phyloP scores from a whole-genome alignment of 306 rosid species.

The Begonia masoniana region DNA sequence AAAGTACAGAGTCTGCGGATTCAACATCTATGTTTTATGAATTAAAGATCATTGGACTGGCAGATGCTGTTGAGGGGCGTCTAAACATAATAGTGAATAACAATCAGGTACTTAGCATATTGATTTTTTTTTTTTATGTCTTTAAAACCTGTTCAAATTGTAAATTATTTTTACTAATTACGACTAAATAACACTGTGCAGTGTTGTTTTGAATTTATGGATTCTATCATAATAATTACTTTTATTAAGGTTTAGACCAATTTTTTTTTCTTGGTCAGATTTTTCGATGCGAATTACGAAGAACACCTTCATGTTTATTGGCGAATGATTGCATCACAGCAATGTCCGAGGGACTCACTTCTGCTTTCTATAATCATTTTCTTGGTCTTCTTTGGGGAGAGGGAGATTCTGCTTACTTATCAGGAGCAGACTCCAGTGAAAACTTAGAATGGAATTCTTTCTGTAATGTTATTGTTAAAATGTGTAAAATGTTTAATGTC shows the following conservation, averaged over 20 bases:
- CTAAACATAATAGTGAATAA: slow-evolving; percentile 60
- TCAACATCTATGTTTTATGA: slow-evolving; percentile 39
- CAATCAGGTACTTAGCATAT: slow-evolving; percentile 44
- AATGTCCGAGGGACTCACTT: slow-evolving; percentile 73
- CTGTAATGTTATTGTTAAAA: slow-evolving; percentile 45
- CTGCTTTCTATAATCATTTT: slow-evolving; percentile 56
- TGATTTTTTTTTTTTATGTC: background rate
- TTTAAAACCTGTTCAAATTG: background rate
- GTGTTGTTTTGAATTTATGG: background rate
- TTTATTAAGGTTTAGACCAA: slow-evolving; percentile 1
- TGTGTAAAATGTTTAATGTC: slow-evolving; percentile 34
- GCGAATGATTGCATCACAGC: slow-evolving; percentile 83
- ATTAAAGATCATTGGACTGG: slow-evolving; percentile 59
- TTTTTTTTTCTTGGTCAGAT: slow-evolving; percentile 37
- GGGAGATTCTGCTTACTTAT: slow-evolving; percentile 41
- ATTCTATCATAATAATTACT: slow-evolving; percentile 5
- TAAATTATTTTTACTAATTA: background rate
- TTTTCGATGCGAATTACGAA: slow-evolving; percentile 66
- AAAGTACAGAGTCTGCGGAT: slow-evolving; percentile 46
- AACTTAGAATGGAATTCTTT: slow-evolving; percentile 77
- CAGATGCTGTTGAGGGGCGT: slow-evolving; percentile 89
- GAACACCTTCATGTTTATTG: slow-evolving; percentile 60
- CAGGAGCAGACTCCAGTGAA: slow-evolving; percentile 37
- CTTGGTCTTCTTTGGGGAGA: slow-evolving; percentile 86
- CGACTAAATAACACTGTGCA: background rate